A percentile compares a stretch with the other conserved stretches of the same genome.
Evolutionary conservation across 257 asterid species (phyloP).

Genomic region (Solanum medicagineum): DNA sequence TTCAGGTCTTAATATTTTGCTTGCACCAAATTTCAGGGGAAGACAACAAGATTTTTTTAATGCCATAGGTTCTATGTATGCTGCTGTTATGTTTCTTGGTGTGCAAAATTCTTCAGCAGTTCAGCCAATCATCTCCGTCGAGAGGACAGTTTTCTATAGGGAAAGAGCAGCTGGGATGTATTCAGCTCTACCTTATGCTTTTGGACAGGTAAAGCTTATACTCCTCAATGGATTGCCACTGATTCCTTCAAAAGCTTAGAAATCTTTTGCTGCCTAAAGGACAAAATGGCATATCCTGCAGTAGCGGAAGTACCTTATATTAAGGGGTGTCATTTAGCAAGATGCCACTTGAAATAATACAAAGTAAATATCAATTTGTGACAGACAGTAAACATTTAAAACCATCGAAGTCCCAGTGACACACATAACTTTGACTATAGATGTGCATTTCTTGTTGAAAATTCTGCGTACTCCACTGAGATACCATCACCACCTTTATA

Average conservation of each 20-base stretch:
- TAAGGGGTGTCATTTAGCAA: neutral
- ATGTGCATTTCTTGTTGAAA: neutral
- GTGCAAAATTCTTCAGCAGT: constrained; percentile 20
- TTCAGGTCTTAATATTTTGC: neutral
- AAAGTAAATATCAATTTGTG: neutral
- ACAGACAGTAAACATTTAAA: neutral
- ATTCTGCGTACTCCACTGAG: neutral
- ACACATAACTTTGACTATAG: neutral
- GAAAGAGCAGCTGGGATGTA: constrained; percentile 29
- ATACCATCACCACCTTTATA: neutral
- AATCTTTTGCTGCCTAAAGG: neutral
- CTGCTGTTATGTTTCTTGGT: constrained; percentile 15
- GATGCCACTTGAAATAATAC: neutral
- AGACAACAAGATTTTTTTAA: constrained; percentile 16
- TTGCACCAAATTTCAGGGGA: constrained; percentile 6
- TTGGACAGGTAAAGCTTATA: constrained; percentile 9
- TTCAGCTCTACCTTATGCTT: constrained; percentile 23
- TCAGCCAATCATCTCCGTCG: constrained; percentile 20
- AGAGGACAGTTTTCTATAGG: constrained; percentile 23
- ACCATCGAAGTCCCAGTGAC: neutral
- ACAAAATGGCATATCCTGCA: neutral
- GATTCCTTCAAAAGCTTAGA: neutral
- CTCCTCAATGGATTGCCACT: neutral
- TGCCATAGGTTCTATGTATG: constrained; percentile 24
- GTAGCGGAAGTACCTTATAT: neutral